These are phyloP conservation scores for Pseudodiploospora longispora DNA, from an alignment of 2,329 filamentous ascomycete genomes.

Conservation along the genomic window DNA sequence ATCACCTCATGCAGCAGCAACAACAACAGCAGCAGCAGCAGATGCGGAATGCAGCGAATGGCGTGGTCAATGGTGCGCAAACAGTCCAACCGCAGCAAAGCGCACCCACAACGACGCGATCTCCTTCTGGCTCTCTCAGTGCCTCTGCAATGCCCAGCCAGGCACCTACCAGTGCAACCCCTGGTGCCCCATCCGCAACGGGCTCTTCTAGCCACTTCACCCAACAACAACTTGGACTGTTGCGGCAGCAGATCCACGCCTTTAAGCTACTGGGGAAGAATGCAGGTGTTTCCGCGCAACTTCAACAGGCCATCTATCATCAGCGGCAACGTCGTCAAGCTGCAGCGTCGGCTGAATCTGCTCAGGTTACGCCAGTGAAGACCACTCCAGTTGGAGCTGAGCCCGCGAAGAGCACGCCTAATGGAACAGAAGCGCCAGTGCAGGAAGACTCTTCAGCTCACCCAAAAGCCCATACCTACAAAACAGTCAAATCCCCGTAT, in stretches of 20 bases:
- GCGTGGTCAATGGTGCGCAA: constrained; percentile 42
- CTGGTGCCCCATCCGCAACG: constrained; percentile 23
- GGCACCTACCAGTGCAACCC: constrained; percentile 21
- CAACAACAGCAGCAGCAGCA: constrained; percentile 34
- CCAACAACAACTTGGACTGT: constrained; percentile 66
- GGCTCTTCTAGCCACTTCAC: constrained; percentile 53
- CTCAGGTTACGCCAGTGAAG: constrained; percentile 29
- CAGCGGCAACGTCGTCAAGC: constrained; percentile 59
- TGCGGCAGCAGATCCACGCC: constrained; percentile 81
- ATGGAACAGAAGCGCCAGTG: constrained; percentile 25
- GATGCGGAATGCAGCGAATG: constrained; percentile 49
- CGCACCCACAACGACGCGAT: constrained; percentile 22
- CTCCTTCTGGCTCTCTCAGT: constrained; percentile 26
- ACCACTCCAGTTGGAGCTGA: constrained; percentile 23
- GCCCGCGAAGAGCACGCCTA: constrained; percentile 26
- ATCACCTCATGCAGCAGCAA: constrained; percentile 42
- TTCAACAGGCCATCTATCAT: constrained; percentile 78
- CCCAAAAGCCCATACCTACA: constrained; percentile 49
- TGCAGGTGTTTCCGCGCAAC: constrained; percentile 64
- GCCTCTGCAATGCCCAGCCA: constrained; percentile 31
- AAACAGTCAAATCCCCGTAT: constrained; percentile 69
- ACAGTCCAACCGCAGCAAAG: constrained; percentile 31
- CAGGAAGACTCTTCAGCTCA: constrained; percentile 24
- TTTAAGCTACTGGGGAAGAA: constrained; percentile 90
- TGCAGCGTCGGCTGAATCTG: constrained; percentile 41